These are phyloP conservation scores for Colletotrichum spinosum DNA, from an alignment of 2,329 filamentous ascomycete species.

Conservation along the genomic window DNA sequence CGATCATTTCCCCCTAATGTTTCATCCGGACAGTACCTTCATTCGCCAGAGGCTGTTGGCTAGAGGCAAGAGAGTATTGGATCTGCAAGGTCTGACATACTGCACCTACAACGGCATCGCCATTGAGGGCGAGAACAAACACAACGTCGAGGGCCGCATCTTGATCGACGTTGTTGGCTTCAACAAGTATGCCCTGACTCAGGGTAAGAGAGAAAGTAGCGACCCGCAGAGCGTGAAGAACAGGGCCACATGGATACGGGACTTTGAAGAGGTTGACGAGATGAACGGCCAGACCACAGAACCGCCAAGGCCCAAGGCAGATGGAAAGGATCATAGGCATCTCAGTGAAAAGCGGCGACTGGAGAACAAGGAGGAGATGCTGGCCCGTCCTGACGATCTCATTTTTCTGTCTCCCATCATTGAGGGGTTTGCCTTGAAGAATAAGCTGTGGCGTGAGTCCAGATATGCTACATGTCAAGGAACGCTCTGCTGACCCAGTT, in stretches of 20 bases:
- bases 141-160: conserved; percentile 55
- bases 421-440: conserved; percentile 59
- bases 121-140: conserved; percentile 43
- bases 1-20: conserved; percentile 50
- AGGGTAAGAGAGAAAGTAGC: conserved; percentile 50
- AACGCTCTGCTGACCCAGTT: conserved; percentile 1
- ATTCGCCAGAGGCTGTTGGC: conserved; percentile 45
- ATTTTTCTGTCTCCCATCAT: conserved; percentile 55
- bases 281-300: background rate
- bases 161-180: conserved; percentile 56
- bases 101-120: conserved; percentile 56
- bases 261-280: background rate
- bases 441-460: conserved; percentile 57
- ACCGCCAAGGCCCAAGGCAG: background rate
- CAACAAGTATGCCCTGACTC: conserved; percentile 53
- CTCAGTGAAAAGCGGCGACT: conserved; percentile 49
- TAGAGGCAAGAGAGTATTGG: conserved; percentile 54
- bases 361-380: conserved; percentile 54
- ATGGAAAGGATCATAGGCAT: conserved; percentile 37
- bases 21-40: conserved; percentile 44
- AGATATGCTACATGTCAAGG: background rate
- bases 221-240: conserved; percentile 45
- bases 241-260: conserved; percentile 4
- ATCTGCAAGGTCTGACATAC: conserved; percentile 55
- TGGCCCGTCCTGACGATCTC: conserved; percentile 51